Percentiles rank a stretch among this genome's conserved stretches.
Conservation (phyloP, 768 basidiomycete genomes). For the Kwoniella heveanensis region DNA sequence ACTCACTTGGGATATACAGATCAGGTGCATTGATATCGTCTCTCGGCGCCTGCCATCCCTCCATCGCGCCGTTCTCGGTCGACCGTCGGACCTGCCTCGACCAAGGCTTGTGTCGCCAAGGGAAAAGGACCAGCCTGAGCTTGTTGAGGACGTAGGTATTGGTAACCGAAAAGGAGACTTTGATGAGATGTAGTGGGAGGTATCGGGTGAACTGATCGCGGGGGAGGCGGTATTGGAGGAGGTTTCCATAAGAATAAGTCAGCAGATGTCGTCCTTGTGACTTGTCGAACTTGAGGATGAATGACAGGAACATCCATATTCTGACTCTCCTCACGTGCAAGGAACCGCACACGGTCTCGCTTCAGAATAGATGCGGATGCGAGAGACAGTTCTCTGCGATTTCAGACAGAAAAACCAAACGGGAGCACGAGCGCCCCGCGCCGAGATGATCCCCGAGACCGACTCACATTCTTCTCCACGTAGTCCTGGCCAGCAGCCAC, state of each 20-base stretch:
- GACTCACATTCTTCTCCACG: constrained; percentile 83
- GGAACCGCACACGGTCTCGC: too few relatives aligned
- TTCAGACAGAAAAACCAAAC: too few relatives aligned
- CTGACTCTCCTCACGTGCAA: too few relatives aligned
- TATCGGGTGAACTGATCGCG: constrained; percentile 71
- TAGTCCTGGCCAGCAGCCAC: constrained; percentile 94
- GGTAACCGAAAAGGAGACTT: constrained; percentile 93
- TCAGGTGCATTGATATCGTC: constrained; percentile 96
- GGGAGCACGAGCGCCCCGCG: background rate
- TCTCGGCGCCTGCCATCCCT: constrained; percentile 80
- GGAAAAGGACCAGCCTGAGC: constrained; percentile 83
- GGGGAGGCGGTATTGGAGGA: background rate
- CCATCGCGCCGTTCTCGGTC: constrained; percentile 61
- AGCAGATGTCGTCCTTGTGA: too few relatives aligned
- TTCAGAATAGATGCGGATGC: too few relatives aligned
- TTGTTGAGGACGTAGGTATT: constrained; percentile 94
- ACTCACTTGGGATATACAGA: constrained; percentile 86
- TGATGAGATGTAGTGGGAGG: constrained; percentile 73
- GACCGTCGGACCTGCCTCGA: constrained; percentile 67
- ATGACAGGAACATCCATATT: too few relatives aligned
- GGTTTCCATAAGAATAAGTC: background rate
- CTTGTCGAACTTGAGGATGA: too few relatives aligned
- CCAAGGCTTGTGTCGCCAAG: constrained; percentile 92
- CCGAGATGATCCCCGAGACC: background rate
- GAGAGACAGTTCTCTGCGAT: too few relatives aligned